A percentile compares a stretch with the other conserved stretches of the same genome.
These are phyloP conservation scores for Apiospora pterosperma DNA, from an alignment of 2,329 filamentous ascomycete genomes.

Conservation along the genomic window DNA sequence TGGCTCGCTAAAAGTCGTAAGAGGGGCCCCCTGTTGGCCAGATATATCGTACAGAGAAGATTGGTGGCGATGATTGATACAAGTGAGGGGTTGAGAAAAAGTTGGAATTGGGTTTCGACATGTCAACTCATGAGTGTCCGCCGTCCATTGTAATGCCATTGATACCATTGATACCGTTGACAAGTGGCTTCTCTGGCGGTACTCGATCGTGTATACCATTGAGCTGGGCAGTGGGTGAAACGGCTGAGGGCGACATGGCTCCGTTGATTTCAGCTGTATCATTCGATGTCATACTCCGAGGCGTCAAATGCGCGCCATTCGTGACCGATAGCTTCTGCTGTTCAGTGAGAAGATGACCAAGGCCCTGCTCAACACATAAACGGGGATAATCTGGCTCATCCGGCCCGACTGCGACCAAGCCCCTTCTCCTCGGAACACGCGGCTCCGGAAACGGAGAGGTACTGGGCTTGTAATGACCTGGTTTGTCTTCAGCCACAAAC, in stretches of 20 bases:
- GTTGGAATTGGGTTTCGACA: neutral
- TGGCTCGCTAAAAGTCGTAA: neutral
- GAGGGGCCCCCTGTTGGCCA: neutral
- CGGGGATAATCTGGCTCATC: constrained; percentile 55
- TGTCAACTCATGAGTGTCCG: neutral
- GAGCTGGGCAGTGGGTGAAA: constrained; percentile 7
- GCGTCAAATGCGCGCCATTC: constrained; percentile 47
- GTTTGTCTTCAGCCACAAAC: constrained; percentile 48
- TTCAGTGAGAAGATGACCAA: constrained; percentile 49
- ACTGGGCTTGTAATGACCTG: constrained; percentile 44
- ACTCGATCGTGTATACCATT: constrained; percentile 6
- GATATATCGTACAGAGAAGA: constrained; percentile 1
- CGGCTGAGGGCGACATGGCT: constrained; percentile 9
- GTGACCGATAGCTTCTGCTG: constrained; percentile 39
- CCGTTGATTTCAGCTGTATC: constrained; percentile 15
- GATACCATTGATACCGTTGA: constrained; percentile 12
- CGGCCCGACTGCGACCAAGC: constrained; percentile 49
- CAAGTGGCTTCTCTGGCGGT: constrained; percentile 8
- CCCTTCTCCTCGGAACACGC: constrained; percentile 50
- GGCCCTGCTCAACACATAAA: constrained; percentile 55
- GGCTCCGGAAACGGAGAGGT: constrained; percentile 52
- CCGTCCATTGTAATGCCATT: neutral
- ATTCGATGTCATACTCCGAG: constrained; percentile 35
- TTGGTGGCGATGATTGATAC: constrained; percentile 1
- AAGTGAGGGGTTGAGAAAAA: neutral